Conservation (phyloP, 768 basidiomycete genomes). For the Albatrellus ellisii region DNA sequence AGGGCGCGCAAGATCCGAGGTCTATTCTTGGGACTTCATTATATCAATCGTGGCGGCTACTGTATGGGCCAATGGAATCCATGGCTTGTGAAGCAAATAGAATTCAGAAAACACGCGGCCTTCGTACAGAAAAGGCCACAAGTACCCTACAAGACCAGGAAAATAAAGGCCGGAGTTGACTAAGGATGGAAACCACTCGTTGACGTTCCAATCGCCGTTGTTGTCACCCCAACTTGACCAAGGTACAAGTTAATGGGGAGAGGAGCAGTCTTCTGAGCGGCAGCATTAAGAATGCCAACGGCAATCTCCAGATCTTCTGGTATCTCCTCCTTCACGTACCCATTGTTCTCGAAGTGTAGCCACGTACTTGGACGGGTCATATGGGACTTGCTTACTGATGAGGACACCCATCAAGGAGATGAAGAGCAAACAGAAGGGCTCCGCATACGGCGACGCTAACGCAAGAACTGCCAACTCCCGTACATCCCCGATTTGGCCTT, state of each 20-base stretch:
- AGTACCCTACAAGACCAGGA: slow-evolving; percentile 14
- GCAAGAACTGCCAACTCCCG: slow-evolving; percentile 15
- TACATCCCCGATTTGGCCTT: slow-evolving; percentile 12
- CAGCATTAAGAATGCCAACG: slow-evolving; percentile 14
- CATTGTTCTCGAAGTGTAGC: slow-evolving; percentile 15
- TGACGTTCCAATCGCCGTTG: slow-evolving; percentile 17
- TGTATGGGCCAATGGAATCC: slow-evolving; percentile 17
- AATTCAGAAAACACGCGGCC: background rate
- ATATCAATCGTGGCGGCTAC: slow-evolving; percentile 18
- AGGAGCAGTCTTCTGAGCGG: slow-evolving; percentile 9
- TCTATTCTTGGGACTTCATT: slow-evolving; percentile 5
- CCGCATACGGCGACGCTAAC: slow-evolving; percentile 9
- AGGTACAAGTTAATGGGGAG: slow-evolving; percentile 15
- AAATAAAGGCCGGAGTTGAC: slow-evolving; percentile 12
- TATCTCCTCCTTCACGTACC: slow-evolving; percentile 9
- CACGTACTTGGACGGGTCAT: background rate
- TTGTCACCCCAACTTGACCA: slow-evolving; percentile 19
- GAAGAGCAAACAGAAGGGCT: slow-evolving; percentile 14
- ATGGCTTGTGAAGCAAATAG: slow-evolving; percentile 8
- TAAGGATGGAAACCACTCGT: slow-evolving; percentile 18
- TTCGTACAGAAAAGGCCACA: background rate
- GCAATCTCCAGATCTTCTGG: slow-evolving; percentile 9
- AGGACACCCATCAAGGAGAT: slow-evolving; percentile 16
- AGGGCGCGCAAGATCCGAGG: slow-evolving; percentile 15
- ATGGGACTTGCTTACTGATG: slow-evolving; percentile 6